These are phyloP conservation scores for Pichia kudriavzevii DNA, from an alignment of 1,139 yeast species.

Conservation along the genomic window DNA sequence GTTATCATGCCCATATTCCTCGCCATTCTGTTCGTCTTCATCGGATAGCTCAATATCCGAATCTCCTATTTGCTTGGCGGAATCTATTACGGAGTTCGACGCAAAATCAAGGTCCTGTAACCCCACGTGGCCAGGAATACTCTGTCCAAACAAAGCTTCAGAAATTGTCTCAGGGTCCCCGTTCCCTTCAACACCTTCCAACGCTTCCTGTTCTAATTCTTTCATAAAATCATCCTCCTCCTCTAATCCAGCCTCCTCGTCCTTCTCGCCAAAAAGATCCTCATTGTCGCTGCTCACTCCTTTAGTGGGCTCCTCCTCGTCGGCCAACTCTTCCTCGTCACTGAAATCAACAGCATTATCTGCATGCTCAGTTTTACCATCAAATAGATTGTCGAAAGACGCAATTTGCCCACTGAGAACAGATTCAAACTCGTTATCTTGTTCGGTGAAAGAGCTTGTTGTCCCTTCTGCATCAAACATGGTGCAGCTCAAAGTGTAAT, in stretches of 20 bases:
- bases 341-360: conserved; percentile 95
- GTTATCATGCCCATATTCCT: conserved; percentile 12
- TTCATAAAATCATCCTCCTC: conserved; percentile 32
- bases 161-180: conserved; percentile 35
- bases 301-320: conserved; percentile 45
- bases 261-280: conserved; percentile 9
- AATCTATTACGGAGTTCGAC: conserved; percentile 32
- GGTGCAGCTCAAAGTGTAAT: too few relatives aligned
- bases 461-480: conserved; percentile 6
- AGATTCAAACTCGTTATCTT: conserved; percentile 11
- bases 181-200: conserved; percentile 31
- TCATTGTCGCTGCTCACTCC: conserved; percentile 27
- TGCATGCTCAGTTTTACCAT: conserved; percentile 54
- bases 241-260: conserved; percentile 15
- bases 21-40: conserved; percentile 22
- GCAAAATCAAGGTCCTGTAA: conserved; percentile 39
- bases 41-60: conserved; percentile 34
- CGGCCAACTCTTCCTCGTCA: conserved; percentile 92
- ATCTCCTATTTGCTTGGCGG: conserved; percentile 26
- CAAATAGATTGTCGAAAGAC: conserved; percentile 25
- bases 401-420: conserved; percentile 29
- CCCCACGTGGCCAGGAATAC: conserved; percentile 27
- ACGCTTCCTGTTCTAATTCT: conserved; percentile 31
- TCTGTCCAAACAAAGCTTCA: conserved; percentile 39
- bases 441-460: not conserved